These are phyloP conservation scores for Fulvia fulva DNA, from an alignment of 2,329 filamentous ascomycete species.

Conservation along the genomic window DNA sequence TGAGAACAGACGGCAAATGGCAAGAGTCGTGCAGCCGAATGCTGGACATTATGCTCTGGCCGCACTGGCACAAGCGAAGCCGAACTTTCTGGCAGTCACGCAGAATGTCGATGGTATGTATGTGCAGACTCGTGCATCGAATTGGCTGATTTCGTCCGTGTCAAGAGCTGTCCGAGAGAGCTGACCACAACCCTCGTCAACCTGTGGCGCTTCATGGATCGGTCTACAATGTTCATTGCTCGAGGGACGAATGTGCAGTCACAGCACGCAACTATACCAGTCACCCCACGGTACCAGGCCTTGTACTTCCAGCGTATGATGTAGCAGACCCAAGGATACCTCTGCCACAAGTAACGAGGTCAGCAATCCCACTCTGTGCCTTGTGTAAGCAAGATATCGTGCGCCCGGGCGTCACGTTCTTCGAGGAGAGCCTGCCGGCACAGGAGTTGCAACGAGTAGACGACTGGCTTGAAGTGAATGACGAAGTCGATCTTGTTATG, in stretches of 20 bases:
- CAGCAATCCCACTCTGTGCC: background rate
- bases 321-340: background rate
- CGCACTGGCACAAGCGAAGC: background rate
- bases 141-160: background rate
- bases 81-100: constrained; percentile 3
- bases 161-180: background rate
- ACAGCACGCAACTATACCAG: background rate
- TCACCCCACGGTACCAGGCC: background rate
- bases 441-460: background rate
- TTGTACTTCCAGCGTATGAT: background rate
- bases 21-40: background rate
- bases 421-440: background rate
- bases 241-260: background rate
- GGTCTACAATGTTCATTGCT: background rate
- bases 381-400: background rate
- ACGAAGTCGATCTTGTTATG: background rate
- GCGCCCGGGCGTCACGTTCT: background rate
- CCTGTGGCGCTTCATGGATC: constrained; percentile 3
- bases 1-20: background rate
- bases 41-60: constrained; percentile 3
- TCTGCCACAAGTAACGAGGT: background rate
- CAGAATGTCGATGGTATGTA: constrained; percentile 10
- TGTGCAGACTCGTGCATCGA: background rate
- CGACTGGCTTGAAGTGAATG: background rate
- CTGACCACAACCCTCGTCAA: background rate